Conservation (phyloP, 1,284 basidiomycete genomes). For the Mycena citricolor region DNA sequence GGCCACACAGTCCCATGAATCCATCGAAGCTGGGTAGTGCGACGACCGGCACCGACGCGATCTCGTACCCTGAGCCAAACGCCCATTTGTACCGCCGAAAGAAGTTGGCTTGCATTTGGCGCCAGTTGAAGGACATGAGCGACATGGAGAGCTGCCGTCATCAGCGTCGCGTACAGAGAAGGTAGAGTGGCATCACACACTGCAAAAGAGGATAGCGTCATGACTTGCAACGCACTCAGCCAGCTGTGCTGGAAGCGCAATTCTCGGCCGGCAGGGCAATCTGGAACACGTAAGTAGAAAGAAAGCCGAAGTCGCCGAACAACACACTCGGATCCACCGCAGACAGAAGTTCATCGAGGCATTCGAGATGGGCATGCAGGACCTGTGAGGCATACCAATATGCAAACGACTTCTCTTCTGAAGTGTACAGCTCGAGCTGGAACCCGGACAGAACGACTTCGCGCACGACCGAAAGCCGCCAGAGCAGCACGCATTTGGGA, state of each 20-base stretch:
- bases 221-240: constrained; percentile 53
- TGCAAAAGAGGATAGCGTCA: constrained; percentile 48
- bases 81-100: constrained; percentile 75
- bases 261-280: constrained; percentile 43
- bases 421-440: constrained; percentile 71
- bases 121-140: constrained; percentile 38
- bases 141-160: constrained; percentile 37
- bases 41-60: constrained; percentile 39
- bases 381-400: constrained; percentile 71
- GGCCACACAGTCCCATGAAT: constrained; percentile 40
- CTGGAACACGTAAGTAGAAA: constrained; percentile 31
- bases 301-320: not conserved
- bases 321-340: constrained; percentile 41
- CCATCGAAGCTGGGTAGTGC: constrained; percentile 43
- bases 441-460: constrained; percentile 76
- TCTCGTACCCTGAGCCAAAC: constrained; percentile 53
- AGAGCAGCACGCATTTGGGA: constrained; percentile 49
- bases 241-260: constrained; percentile 48
- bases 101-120: constrained; percentile 46
- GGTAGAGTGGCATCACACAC: constrained; percentile 33
- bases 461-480: constrained; percentile 59
- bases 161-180: not conserved
- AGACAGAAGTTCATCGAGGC: constrained; percentile 48
- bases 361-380: constrained; percentile 52
- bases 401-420: constrained; percentile 65